Evolutionary conservation across 2,329 filamentous ascomycete species (phyloP).

Genomic region (Rhynchosporium secalis): DNA sequence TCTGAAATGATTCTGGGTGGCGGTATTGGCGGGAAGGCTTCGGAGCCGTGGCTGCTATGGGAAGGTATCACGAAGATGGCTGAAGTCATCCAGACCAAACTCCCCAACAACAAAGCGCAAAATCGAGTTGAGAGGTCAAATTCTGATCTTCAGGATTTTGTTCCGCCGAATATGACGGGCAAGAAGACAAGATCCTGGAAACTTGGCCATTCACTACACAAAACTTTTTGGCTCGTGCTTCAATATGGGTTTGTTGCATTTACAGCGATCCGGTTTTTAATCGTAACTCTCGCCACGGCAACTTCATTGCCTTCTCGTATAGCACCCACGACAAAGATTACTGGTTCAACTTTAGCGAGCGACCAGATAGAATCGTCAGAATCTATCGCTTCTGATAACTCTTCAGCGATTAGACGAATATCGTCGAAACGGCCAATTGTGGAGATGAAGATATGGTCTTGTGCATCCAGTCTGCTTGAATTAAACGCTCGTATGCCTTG

Average conservation of each 20-base stretch:
- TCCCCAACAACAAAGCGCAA: conserved; percentile 38
- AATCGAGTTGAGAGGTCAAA: conserved; percentile 38
- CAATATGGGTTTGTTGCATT: conserved; percentile 51
- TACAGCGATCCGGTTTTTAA: conserved; percentile 64
- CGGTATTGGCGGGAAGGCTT: conserved; percentile 74
- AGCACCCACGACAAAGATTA: conserved; percentile 36
- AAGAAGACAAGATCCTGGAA: conserved; percentile 26
- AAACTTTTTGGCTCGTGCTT: conserved; percentile 52
- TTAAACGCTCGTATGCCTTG: conserved; percentile 85
- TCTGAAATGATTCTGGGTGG: conserved; percentile 88
- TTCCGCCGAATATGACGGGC: conserved; percentile 22
- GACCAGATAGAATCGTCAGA: conserved; percentile 31
- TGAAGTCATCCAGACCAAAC: conserved; percentile 46
- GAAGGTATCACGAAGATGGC: conserved; percentile 76
- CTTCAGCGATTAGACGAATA: conserved; percentile 21
- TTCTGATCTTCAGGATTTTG: conserved; percentile 34
- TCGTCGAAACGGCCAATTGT: conserved; percentile 51
- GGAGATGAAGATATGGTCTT: conserved; percentile 75
- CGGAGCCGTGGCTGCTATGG: conserved; percentile 87
- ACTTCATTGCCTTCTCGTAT: conserved; percentile 63
- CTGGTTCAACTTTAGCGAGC: conserved; percentile 32
- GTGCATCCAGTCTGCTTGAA: conserved; percentile 70
- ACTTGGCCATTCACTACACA: conserved; percentile 33
- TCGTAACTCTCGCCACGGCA: conserved; percentile 64
- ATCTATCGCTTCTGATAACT: conserved; percentile 22